A percentile compares a stretch with the other conserved stretches of the same genome.
Conservation (phyloP, 2,329 filamentous ascomycete genomes). For the Claviceps lovelessii region DNA sequence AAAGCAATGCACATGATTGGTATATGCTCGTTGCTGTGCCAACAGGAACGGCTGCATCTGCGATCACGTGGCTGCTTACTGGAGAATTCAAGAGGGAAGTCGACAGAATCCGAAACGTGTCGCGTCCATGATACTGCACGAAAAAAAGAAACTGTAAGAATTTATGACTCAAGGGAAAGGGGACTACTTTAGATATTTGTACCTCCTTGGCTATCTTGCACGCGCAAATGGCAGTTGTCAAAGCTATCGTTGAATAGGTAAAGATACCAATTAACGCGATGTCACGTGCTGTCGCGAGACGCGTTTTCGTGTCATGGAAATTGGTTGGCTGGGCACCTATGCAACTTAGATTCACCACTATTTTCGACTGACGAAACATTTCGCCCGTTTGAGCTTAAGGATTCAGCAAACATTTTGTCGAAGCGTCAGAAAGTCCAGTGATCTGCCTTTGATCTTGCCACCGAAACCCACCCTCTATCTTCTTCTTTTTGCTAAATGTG, state of each 20-base stretch:
- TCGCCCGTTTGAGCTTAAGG: not conserved
- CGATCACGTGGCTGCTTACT: not conserved
- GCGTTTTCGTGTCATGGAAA: constrained; percentile 13
- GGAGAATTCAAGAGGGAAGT: not conserved
- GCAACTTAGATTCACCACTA: not conserved
- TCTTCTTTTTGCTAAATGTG: not conserved
- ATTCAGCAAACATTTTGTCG: not conserved
- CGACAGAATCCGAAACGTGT: not conserved
- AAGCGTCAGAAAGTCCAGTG: not conserved
- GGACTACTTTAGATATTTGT: no score
- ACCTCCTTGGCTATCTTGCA: not conserved
- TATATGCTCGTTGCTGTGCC: constrained; percentile 18
- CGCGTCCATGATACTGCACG: not conserved
- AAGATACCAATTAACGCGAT: constrained; percentile 17
- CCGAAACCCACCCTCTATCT: not conserved
- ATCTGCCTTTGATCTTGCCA: not conserved
- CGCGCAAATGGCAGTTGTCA: not conserved
- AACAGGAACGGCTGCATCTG: constrained; percentile 9
- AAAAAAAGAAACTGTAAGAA: not conserved
- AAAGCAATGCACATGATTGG: constrained; percentile 11
- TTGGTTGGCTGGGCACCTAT: not conserved
- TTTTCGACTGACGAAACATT: not conserved
- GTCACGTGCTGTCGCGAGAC: constrained; percentile 22
- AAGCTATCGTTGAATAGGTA: not conserved
- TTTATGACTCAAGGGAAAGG: no score